Evolutionary conservation across 2,329 filamentous ascomycete species (phyloP).

Genomic region (Cladophialophora yegresii): DNA sequence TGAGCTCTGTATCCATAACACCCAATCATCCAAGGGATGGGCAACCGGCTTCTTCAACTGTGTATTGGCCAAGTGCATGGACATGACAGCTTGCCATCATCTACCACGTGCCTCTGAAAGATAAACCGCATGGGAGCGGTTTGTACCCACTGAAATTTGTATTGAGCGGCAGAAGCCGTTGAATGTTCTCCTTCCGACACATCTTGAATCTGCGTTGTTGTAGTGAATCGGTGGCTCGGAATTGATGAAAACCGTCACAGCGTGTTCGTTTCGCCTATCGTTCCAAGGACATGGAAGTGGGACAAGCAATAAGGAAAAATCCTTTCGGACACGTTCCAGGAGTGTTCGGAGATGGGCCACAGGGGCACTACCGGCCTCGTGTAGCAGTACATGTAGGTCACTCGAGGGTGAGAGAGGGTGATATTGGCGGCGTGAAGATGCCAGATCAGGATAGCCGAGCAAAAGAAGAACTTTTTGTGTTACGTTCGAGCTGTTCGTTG

Average conservation of each 20-base stretch:
- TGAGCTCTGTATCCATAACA: not conserved
- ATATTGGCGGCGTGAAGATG: slow-evolving; percentile 10
- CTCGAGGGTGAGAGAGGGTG: slow-evolving; percentile 5
- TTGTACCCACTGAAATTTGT: not conserved
- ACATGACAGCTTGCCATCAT: slow-evolving; percentile 2
- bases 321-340: not conserved
- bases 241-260: not conserved
- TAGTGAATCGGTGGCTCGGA: not conserved
- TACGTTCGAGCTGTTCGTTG: slow-evolving; percentile 3
- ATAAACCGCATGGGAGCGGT: slow-evolving; percentile 2
- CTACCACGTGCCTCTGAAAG: slow-evolving; percentile 6
- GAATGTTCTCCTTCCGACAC: not conserved
- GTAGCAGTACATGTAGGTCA: slow-evolving; percentile 20
- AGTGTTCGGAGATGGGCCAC: not conserved
- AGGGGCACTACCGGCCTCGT: slow-evolving; percentile 15
- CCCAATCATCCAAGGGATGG: not conserved
- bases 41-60: not conserved
- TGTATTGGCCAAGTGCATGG: not conserved
- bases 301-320: not conserved
- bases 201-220: not conserved
- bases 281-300: slow-evolving; percentile 2
- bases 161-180: not conserved
- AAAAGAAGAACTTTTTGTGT: slow-evolving; percentile 14
- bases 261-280: not conserved
- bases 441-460: slow-evolving; percentile 24